Evolutionary conservation across 495 filamentous ascomycete genomes (phyloP).

Genomic region (Cenococcum geophilum): DNA sequence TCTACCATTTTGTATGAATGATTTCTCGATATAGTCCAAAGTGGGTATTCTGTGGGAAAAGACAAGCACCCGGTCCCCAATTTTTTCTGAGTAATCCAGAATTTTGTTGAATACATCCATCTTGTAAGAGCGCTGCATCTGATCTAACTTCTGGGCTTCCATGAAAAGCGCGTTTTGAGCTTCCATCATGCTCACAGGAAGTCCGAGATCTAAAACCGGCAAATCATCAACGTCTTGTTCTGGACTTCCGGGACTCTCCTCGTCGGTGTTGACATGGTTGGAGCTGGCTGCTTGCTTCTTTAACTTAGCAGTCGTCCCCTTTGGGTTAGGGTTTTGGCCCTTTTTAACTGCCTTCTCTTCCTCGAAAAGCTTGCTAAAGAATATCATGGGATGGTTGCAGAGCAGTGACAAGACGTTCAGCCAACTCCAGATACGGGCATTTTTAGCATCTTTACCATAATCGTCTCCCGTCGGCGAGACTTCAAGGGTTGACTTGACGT

Average conservation of each 20-base stretch:
- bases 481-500: slow-evolving; percentile 38
- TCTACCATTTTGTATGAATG: slow-evolving; percentile 39
- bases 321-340: slow-evolving; percentile 30
- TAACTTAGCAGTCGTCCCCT: slow-evolving; percentile 9
- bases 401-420: slow-evolving; percentile 55
- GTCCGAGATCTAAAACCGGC: not conserved
- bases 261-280: not conserved
- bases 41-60: slow-evolving; percentile 71
- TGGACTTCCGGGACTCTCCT: not conserved
- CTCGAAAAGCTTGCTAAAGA: slow-evolving; percentile 44
- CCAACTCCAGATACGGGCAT: slow-evolving; percentile 44
- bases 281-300: not conserved
- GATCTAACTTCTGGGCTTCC: not conserved
- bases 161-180: not conserved
- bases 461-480: slow-evolving; percentile 26
- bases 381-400: slow-evolving; percentile 68
- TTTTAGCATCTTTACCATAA: slow-evolving; percentile 11
- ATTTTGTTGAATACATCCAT: slow-evolving; percentile 60
- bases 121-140: slow-evolving; percentile 53
- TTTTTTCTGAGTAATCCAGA: slow-evolving; percentile 51
- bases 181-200: not conserved
- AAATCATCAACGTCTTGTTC: slow-evolving; percentile 1
- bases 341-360: not conserved
- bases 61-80: slow-evolving; percentile 67
- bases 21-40: slow-evolving; percentile 58